Conservation (phyloP, 2,329 filamentous ascomycete genomes). For the Ascochyta fabae region DNA sequence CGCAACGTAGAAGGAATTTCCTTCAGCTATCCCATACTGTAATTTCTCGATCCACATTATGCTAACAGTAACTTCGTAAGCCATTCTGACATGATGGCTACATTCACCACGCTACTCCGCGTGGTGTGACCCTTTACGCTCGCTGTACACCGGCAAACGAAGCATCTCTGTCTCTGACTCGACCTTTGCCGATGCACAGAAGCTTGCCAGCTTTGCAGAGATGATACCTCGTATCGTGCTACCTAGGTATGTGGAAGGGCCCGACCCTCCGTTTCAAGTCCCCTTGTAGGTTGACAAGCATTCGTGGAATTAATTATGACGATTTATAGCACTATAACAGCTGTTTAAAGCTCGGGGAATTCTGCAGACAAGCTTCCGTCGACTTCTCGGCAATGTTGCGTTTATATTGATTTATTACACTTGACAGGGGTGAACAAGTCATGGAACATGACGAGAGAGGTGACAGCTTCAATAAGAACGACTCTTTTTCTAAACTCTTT, state of each 20-base stretch:
- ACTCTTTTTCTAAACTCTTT: not conserved
- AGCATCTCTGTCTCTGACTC: too few species aligned
- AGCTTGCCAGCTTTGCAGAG: not conserved
- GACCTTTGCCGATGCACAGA: too few species aligned
- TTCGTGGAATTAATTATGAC: not conserved
- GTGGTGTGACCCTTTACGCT: too few species aligned
- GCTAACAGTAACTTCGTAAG: too few species aligned
- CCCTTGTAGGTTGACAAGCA: not conserved
- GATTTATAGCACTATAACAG: not conserved
- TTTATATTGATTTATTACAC: slow-evolving; percentile 1
- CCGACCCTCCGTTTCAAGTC: not conserved
- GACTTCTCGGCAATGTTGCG: slow-evolving; percentile 2
- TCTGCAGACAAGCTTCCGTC: not conserved
- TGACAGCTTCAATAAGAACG: not conserved
- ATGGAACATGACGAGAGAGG: not conserved
- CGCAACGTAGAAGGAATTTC: too few species aligned
- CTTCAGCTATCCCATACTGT: too few species aligned
- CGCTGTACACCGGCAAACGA: too few species aligned
- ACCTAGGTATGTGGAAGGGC: not conserved
- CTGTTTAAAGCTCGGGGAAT: not conserved
- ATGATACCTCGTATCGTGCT: not conserved
- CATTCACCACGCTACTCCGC: too few species aligned
- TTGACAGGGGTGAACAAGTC: slow-evolving; percentile 2
- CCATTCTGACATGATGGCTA: too few species aligned
- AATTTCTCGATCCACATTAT: too few species aligned